Evolutionary conservation across 768 basidiomycete species (phyloP).

Genomic region (Pulveroboletus ravenelii): DNA sequence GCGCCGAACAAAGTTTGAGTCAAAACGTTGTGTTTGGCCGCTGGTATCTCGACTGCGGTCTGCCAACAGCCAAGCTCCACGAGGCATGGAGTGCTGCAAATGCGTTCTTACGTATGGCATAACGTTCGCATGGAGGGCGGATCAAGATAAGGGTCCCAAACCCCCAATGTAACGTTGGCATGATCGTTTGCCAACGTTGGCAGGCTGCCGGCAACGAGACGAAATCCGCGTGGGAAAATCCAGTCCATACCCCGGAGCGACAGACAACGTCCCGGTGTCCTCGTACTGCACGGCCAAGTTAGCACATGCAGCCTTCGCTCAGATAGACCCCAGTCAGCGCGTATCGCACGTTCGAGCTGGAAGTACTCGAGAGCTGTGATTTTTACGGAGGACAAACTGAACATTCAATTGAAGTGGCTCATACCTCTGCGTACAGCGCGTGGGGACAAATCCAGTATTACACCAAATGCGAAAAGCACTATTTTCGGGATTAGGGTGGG

Average conservation of each 20-base stretch:
- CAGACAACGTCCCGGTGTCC: not conserved
- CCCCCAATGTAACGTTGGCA: no score
- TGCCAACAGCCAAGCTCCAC: conserved; percentile 18
- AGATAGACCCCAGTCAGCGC: not conserved
- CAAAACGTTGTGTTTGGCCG: conserved; percentile 10
- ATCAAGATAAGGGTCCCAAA: not conserved
- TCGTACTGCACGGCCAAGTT: not conserved
- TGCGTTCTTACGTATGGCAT: conserved; percentile 2
- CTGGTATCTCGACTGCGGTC: not conserved
- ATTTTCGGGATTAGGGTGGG: not conserved
- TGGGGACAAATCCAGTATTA: not conserved
- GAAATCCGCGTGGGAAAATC: no score
- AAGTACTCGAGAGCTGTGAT: not conserved
- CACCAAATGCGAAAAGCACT: not conserved
- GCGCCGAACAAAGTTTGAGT: not conserved
- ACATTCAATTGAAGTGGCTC: not conserved
- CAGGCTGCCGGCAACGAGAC: not conserved
- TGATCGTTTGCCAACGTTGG: not conserved
- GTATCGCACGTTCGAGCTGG: not conserved
- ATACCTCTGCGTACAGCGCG: conserved; percentile 9
- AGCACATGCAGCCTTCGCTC: no score
- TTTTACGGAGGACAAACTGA: not conserved
- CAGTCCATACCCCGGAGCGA: no score
- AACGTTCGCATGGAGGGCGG: not conserved
- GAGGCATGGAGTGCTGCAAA: conserved; percentile 10